Conservation (phyloP, 2,329 filamentous ascomycete species). For the Helotiales sp. region DNA sequence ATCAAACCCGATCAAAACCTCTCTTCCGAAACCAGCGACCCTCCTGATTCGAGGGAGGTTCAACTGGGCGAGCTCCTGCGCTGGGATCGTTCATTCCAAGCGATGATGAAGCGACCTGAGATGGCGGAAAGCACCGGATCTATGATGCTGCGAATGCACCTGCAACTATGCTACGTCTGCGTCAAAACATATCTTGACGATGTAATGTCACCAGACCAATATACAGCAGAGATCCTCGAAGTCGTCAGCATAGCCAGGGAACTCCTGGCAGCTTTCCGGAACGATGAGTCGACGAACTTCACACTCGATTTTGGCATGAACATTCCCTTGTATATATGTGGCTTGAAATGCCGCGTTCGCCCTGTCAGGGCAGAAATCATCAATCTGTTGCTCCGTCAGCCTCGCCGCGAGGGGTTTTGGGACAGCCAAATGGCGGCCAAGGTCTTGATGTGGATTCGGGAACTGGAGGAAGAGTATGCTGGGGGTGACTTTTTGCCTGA, state of each 20-base stretch:
- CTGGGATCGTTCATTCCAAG: constrained; percentile 17
- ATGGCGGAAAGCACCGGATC: constrained; percentile 9
- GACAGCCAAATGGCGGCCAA: constrained; percentile 44
- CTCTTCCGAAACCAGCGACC: not conserved
- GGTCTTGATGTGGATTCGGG: constrained; percentile 12
- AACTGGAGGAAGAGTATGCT: constrained; percentile 13
- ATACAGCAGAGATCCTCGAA: constrained; percentile 7
- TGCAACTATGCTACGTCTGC: not conserved
- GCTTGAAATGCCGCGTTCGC: constrained; percentile 64
- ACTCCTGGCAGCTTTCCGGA: not conserved
- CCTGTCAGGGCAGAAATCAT: constrained; percentile 62
- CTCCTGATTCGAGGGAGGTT: not conserved
- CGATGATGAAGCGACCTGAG: not conserved
- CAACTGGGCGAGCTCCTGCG: constrained; percentile 7
- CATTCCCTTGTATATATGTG: constrained; percentile 65
- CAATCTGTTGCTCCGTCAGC: constrained; percentile 60
- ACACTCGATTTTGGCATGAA: constrained; percentile 67
- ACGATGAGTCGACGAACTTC: constrained; percentile 46
- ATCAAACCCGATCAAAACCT: not conserved
- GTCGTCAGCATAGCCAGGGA: constrained; percentile 2
- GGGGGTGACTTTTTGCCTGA: constrained; percentile 1
- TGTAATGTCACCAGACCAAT: not conserved
- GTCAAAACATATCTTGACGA: not conserved
- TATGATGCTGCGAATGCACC: constrained; percentile 8
- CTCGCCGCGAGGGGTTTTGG: constrained; percentile 67